phyloP scores from a whole-genome alignment of 208 protist species.

The Wallacemonas sp. region DNA sequence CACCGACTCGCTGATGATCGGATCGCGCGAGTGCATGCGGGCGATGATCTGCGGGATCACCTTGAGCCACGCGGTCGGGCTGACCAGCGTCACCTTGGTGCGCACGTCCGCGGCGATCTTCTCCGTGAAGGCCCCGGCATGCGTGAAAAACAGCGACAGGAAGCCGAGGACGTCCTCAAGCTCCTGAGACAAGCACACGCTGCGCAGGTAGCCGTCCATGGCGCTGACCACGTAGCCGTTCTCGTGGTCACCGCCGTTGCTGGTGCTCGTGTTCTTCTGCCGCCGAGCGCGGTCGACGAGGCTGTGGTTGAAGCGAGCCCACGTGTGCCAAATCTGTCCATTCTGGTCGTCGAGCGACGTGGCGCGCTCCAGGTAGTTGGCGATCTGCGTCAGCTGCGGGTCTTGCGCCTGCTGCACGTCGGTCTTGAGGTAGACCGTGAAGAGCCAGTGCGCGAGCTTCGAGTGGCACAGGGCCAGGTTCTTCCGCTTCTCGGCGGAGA shows the following conservation, averaged over 20 bases:
- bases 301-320: constrained; percentile 96
- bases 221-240: constrained; percentile 76
- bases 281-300: constrained; percentile 39
- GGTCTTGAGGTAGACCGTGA: constrained; percentile 26
- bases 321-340: constrained; percentile 98
- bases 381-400: constrained; percentile 27
- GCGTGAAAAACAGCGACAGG: constrained; percentile 98
- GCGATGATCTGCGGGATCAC: constrained; percentile 99
- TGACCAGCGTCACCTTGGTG: constrained; percentile 91
- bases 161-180: constrained; percentile 98
- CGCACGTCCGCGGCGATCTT: constrained; percentile 16
- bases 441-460: constrained; percentile 84
- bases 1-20: constrained; percentile 90
- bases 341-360: constrained; percentile 90
- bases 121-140: constrained; percentile 40
- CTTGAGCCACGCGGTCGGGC: constrained; percentile 98
- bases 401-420: constrained; percentile 21
- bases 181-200: constrained; percentile 76
- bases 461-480: constrained; percentile 84
- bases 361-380: constrained; percentile 68
- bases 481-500: constrained; percentile 19
- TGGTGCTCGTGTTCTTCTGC: constrained; percentile 25
- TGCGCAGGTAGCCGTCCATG: constrained; percentile 96
- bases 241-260: constrained; percentile 42
- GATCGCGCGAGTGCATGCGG: constrained; percentile 94